Base-by-base conservation (phyloP, 1,139 yeast genomes). In the Debaryomyces sp. region DNA sequence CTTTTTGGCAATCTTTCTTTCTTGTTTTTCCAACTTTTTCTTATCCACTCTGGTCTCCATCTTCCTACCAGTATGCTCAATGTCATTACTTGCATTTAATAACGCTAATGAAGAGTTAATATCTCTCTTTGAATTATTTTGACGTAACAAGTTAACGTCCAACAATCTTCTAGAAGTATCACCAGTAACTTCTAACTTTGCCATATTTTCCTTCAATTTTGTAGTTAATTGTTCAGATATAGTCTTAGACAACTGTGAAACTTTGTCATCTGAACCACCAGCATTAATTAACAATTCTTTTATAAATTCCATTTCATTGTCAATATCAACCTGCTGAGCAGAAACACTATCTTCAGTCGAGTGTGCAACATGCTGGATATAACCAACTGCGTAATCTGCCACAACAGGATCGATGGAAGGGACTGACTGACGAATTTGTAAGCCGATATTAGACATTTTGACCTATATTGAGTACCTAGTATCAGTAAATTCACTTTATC, bases 11-110 rank as follows among this genome's bases (percentile, higher is more conserved):
- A 94, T 92, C 76, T 94, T 94, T 63, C 92, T 83, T 73, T 94
- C 99, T 51, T 97, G 99, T 71, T 94, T 94, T 65, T 92, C 97
- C 64, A 94, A 82, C 70, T 94, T 94, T 84, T 91, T 92, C 77
- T 87, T 88, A 68, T 94, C 99, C 44, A 94, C 99, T 63, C 96
- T 83, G 49, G 95, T 85, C 67, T 94, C 98, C 74, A 91, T 87
- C 60, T 87, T 85, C 70, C 97, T 81, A 45, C 97, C 97, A 1
- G 96, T 80, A 56, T 92, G 95, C 54, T 92, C 97, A 57, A 94
- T 86, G 63, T 91, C 97, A 52, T 82, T 81, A 24, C 87, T 80
- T 23, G 91, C 91, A 58, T 87, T 89, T 46, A 89, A 70, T 62
- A 88, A 68, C 21, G 89, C 89, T 57, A 87, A 71, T 4, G 91